Evolutionary conservation across 169 alveolate species (phyloP), one percentile per base, ranked within the genome.

Genomic region (Plasmodium cynomolgi): DNA sequence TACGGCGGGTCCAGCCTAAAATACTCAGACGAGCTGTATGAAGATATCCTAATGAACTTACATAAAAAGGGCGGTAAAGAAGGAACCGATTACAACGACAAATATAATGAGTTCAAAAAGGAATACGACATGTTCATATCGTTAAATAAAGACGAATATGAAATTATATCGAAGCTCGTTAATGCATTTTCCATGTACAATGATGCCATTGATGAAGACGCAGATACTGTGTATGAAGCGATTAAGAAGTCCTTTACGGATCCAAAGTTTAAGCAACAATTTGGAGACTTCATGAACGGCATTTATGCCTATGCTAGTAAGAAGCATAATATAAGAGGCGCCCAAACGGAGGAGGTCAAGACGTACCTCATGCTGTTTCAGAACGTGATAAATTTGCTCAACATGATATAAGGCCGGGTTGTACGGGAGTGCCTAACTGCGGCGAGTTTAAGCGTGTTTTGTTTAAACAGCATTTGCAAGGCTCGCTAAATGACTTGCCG

Each of bases 191-290:
- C 58, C n/a, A 5, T 33, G 73, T 8, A 31, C 41, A 54, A 50
- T 31, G 17, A 50, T 15, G 41, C 23, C 3, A 13, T 83, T 9
- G 20, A 7, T 58, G 41, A 54, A 17, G 58, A 54, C 1, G n/a
- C 91, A 56, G 80, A 83, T 34, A 54, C 56, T n/a, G 77, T 83
- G 72, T 83, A 56, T 58, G 81, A 83, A 58, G 34, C 80, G 9
- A 54, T 83, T 83, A 83, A n/a, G 72, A 83, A 83, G 41, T n/a
- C 91, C 20, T 17, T 83, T 34, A 31, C 81, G 9, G 91, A 83
- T 83, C 17, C 34, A 23, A 29, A 7, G 11, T 83, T 56, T 41
- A 15, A 31, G 15, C 15, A 29, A 31, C 80, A 83, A 20, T 83
- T 83, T 29, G 29, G 29, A 58, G 62, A 26, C 0, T 83, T 83